These are phyloP conservation scores for Dianthus caryophyllus DNA, from an alignment of 148 eudicot species.

Conservation along the genomic window DNA sequence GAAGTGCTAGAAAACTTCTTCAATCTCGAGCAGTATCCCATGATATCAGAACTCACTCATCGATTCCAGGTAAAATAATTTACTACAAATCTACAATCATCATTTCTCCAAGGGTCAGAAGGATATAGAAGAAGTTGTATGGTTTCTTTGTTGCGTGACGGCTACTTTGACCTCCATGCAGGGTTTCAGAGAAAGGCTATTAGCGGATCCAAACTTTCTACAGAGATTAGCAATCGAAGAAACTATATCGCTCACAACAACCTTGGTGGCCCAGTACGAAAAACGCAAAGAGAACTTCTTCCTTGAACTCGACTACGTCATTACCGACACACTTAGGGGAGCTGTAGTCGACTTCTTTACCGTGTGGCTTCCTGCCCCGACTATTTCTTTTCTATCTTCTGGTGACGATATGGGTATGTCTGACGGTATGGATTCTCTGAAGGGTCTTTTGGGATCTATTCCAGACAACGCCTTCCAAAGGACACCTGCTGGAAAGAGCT, in stretches of 20 bases:
- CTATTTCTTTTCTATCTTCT: constrained; percentile 72
- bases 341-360: constrained; percentile 89
- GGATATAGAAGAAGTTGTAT: background rate
- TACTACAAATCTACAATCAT: background rate
- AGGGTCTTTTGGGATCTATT: constrained; percentile 76
- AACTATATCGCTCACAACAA: constrained; percentile 82
- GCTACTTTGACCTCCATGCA: constrained; percentile 27
- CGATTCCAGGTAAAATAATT: constrained; percentile 65
- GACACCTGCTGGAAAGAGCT: constrained; percentile 76
- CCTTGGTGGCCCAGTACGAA: constrained; percentile 85
- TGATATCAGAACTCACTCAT: constrained; percentile 75
- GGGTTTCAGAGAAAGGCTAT: constrained; percentile 93
- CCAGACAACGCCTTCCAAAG: constrained; percentile 96
- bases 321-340: constrained; percentile 79
- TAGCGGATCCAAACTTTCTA: constrained; percentile 90
- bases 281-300: constrained; percentile 85
- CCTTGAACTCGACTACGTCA: constrained; percentile 84
- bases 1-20: constrained; percentile 95
- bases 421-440: constrained; percentile 59
- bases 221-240: constrained; percentile 91
- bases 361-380: constrained; percentile 99
- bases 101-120: constrained; percentile 4
- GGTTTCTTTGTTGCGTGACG: background rate
- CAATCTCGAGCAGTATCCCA: constrained; percentile 89
- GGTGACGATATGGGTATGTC: constrained; percentile 48